Evolutionary conservation across 2,329 filamentous ascomycete genomes (phyloP).

Genomic region (Aspergillus sp.): DNA sequence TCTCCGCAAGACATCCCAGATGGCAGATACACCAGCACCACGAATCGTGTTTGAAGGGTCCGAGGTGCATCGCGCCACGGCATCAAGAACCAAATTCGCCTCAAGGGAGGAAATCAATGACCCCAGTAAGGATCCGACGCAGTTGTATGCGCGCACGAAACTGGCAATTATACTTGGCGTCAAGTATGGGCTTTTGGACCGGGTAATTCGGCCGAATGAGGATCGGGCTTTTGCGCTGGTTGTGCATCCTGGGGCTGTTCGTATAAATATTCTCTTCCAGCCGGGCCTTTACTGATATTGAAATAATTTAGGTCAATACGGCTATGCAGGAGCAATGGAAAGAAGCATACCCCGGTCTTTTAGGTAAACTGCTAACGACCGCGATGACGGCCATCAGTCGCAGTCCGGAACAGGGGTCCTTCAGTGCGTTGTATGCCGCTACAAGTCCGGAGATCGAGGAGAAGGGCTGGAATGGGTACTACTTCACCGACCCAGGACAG

Average conservation of each 20-base stretch:
- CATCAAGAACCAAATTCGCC: constrained; percentile 39
- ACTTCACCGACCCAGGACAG: constrained; percentile 42
- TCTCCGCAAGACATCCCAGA: constrained; percentile 42
- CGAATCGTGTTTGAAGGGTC: constrained; percentile 45
- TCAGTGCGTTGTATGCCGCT: constrained; percentile 46
- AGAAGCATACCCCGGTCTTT: constrained; percentile 45
- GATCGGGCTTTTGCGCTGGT: constrained; percentile 44
- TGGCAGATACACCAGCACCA: constrained; percentile 35
- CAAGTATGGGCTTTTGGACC: constrained; percentile 43
- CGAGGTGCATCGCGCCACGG: constrained; percentile 43
- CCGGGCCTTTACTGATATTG: neutral
- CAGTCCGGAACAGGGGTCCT: constrained; percentile 44
- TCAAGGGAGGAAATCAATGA: constrained; percentile 48
- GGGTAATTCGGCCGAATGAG: constrained; percentile 44
- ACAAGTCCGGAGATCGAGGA: constrained; percentile 45
- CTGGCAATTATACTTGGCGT: constrained; percentile 46
- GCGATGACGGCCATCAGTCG: constrained; percentile 38
- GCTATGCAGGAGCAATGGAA: constrained; percentile 50
- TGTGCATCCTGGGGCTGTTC: constrained; percentile 41
- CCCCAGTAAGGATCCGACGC: constrained; percentile 29
- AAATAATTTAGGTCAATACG: constrained; percentile 40
- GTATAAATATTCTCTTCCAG: neutral
- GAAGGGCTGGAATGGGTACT: constrained; percentile 45
- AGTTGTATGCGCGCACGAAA: constrained; percentile 46
- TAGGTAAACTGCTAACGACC: constrained; percentile 40